phyloP scores from a whole-genome alignment of 2,329 filamentous ascomycete species.

The Didymellaceae sp. region DNA sequence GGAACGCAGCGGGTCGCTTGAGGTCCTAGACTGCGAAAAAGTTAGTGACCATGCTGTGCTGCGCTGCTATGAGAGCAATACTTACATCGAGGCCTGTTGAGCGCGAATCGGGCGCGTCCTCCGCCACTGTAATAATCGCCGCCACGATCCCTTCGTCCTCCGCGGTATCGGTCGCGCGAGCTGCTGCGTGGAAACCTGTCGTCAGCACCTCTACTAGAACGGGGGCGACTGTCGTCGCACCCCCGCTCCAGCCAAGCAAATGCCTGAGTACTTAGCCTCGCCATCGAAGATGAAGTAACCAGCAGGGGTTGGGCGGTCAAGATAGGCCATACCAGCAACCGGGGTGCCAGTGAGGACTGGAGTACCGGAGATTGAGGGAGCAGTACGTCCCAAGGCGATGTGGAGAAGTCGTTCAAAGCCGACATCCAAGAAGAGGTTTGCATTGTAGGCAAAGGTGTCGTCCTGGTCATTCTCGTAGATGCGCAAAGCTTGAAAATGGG shows the following conservation, averaged over 20 bases:
- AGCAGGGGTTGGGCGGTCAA: constrained; percentile 79
- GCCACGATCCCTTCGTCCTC: constrained; percentile 38
- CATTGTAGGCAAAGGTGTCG: constrained; percentile 87
- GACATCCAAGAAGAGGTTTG: constrained; percentile 94
- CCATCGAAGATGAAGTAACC: constrained; percentile 99
- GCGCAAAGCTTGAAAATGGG: constrained; percentile 90
- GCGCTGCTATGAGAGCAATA: too few species aligned
- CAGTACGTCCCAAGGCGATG: constrained; percentile 79
- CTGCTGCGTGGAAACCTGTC: constrained; percentile 40
- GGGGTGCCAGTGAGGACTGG: constrained; percentile 93
- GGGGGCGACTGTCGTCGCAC: constrained; percentile 41
- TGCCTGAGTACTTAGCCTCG: too few species aligned
- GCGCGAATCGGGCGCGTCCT: constrained; percentile 46
- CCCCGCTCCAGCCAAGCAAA: too few species aligned
- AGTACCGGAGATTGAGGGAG: constrained; percentile 68
- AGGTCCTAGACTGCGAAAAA: too few species aligned
- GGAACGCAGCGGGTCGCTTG: too few species aligned
- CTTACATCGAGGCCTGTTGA: too few species aligned
- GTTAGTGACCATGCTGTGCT: too few species aligned
- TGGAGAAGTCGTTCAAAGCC: constrained; percentile 86
- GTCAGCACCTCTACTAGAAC: constrained; percentile 46
- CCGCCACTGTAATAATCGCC: constrained; percentile 51
- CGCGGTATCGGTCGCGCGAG: constrained; percentile 40
- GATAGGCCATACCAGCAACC: constrained; percentile 93
- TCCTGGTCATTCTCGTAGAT: constrained; percentile 76